These are phyloP conservation scores for Colletotrichum incanum DNA, from an alignment of 2,329 filamentous ascomycete genomes.

Conservation along the genomic window DNA sequence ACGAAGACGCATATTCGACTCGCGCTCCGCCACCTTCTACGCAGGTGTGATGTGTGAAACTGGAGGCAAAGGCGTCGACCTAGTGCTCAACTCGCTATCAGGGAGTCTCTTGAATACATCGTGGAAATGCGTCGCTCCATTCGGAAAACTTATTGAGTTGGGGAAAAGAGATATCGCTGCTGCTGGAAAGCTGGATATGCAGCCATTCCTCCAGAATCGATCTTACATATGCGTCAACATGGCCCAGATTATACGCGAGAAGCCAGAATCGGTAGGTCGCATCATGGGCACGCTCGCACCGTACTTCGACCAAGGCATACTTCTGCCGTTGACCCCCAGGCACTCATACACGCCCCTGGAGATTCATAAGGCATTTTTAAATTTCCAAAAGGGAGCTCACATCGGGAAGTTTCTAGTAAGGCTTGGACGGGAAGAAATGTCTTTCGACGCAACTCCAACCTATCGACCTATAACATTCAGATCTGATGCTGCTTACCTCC, in stretches of 20 bases:
- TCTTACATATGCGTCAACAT: constrained; percentile 45
- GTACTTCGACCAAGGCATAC: neutral
- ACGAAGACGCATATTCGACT: constrained; percentile 48
- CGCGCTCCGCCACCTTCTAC: constrained; percentile 47
- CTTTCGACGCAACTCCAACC: neutral
- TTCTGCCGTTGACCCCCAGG: constrained; percentile 25
- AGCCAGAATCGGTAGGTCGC: neutral
- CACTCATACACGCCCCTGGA: constrained; percentile 48
- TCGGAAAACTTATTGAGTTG: constrained; percentile 55
- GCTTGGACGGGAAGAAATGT: constrained; percentile 38
- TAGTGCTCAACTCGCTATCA: constrained; percentile 51
- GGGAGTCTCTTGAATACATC: constrained; percentile 51
- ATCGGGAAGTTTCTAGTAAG: constrained; percentile 61
- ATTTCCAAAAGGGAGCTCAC: constrained; percentile 61
- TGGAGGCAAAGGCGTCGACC: constrained; percentile 49
- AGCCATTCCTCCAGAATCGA: constrained; percentile 57
- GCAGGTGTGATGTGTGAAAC: constrained; percentile 47
- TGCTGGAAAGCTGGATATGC: constrained; percentile 61
- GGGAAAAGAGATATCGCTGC: constrained; percentile 53
- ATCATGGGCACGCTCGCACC: constrained; percentile 3
- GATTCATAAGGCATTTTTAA: constrained; percentile 58
- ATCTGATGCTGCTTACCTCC: constrained; percentile 26
- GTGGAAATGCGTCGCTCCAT: constrained; percentile 54
- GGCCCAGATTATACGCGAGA: neutral
- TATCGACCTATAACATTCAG: constrained; percentile 22